These are phyloP conservation scores for Alectoria sarmentosa DNA, from an alignment of 495 filamentous ascomycete species.

Conservation along the genomic window DNA sequence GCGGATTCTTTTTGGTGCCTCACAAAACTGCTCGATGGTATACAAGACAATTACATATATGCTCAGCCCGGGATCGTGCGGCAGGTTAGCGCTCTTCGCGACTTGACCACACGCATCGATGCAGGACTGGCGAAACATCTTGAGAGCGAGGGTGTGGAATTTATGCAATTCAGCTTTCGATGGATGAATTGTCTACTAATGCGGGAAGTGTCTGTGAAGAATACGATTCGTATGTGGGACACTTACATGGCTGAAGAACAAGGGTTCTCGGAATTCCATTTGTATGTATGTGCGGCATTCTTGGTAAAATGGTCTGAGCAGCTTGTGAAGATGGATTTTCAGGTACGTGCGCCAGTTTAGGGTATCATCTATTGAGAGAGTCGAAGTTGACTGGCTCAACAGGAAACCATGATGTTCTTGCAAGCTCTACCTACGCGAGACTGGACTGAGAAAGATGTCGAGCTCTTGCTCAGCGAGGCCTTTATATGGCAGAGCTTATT, in stretches of 20 bases:
- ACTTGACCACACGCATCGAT: constrained; percentile 87
- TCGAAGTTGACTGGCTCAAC: constrained; percentile 20
- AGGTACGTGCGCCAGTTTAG: too few relatives aligned
- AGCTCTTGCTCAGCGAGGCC: constrained; percentile 88
- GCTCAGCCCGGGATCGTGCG: constrained; percentile 94
- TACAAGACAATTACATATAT: constrained; percentile 98
- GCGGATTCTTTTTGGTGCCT: constrained; percentile 98
- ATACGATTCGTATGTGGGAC: constrained; percentile 98
- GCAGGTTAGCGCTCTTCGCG: constrained; percentile 79
- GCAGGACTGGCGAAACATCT: constrained; percentile 77
- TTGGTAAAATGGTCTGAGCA: constrained; percentile 98
- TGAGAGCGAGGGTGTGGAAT: constrained; percentile 85
- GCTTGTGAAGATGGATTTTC: constrained; percentile 94
- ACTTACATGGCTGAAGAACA: constrained; percentile 98
- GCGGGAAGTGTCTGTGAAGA: constrained; percentile 92
- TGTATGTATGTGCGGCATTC: constrained; percentile 97
- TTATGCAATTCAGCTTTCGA: constrained; percentile 97
- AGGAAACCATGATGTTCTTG: constrained; percentile 99
- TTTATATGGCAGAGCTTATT: constrained; percentile 95
- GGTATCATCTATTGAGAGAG: too few relatives aligned
- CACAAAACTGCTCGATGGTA: constrained; percentile 92
- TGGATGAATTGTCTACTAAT: constrained; percentile 99
- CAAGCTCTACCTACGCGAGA: constrained; percentile 89
- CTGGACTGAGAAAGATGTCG: constrained; percentile 98
- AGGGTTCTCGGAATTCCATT: constrained; percentile 95